phyloP scores from a whole-genome alignment of 192 early-diverging fungal genomes.

The Backusella morwellensis region DNA sequence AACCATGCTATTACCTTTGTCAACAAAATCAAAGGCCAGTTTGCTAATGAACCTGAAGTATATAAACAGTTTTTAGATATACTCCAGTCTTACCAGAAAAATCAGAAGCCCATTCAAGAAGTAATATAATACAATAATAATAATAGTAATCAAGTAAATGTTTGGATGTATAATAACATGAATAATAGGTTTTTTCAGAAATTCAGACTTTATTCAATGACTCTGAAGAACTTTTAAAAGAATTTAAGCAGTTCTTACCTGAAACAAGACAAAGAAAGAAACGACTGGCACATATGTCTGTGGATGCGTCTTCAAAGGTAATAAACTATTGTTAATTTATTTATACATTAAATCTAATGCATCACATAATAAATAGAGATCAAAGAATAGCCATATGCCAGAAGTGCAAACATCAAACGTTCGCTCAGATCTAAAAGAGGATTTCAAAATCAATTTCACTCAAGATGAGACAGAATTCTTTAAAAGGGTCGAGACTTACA shows the following conservation, averaged over 20 bases:
- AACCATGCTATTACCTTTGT: slow-evolving; percentile 98
- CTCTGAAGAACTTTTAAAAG: slow-evolving; percentile 90
- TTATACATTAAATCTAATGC: background rate
- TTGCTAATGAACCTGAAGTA: slow-evolving; percentile 82
- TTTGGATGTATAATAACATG: background rate
- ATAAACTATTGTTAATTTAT: background rate
- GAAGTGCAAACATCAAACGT: slow-evolving; percentile 14
- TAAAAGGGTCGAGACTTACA: slow-evolving; percentile 82
- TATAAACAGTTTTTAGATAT: slow-evolving; percentile 96
- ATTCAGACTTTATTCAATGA: slow-evolving; percentile 83
- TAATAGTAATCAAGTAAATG: too few species aligned
- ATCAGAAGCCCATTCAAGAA: slow-evolving; percentile 93
- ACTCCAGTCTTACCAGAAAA: slow-evolving; percentile 92
- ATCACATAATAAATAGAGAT: background rate
- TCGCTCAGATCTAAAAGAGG: background rate
- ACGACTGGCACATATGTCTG: background rate
- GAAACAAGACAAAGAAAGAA: slow-evolving; percentile 44
- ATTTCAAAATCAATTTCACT: slow-evolving; percentile 31
- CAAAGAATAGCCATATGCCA: background rate
- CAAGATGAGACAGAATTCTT: slow-evolving; percentile 92
- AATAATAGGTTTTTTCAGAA: slow-evolving; percentile 81
- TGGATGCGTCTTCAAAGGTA: background rate
- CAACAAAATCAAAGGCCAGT: slow-evolving; percentile 94
- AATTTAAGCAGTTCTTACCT: slow-evolving; percentile 97
- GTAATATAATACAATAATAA: slow-evolving; percentile 28